Evolutionary conservation across 352 stramenopile genomes (phyloP).

Genomic region (Pythium plurisporium): DNA sequence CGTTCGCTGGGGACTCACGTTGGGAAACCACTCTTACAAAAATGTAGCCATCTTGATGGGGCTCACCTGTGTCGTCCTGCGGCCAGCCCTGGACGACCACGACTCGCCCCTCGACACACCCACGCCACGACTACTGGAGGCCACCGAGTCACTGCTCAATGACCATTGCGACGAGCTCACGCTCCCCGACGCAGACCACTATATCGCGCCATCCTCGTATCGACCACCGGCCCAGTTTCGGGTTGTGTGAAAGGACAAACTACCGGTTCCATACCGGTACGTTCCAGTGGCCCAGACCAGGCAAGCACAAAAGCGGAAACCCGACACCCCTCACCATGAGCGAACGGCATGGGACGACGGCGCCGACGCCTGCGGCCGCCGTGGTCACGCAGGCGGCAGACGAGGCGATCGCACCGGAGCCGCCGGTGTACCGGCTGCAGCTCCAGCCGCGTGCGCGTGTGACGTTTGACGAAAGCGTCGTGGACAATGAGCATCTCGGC

Average conservation of each 20-base stretch:
- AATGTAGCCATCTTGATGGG: slow-evolving; percentile 16
- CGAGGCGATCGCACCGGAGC: slow-evolving; percentile 9
- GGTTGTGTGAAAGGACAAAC: slow-evolving; percentile 2
- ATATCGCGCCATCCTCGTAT: slow-evolving; percentile 1
- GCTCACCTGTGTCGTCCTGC: not conserved
- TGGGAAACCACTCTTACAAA: too few species aligned
- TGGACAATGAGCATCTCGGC: slow-evolving; percentile 92
- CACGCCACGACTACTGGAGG: not conserved
- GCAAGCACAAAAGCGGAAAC: not conserved
- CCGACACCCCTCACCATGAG: too few species aligned
- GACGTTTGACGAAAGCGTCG: slow-evolving; percentile 83
- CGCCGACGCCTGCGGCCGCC: slow-evolving; percentile 22
- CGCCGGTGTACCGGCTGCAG: slow-evolving; percentile 60
- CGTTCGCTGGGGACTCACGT: too few species aligned
- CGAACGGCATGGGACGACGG: slow-evolving; percentile 26
- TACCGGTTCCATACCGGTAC: slow-evolving; percentile 9
- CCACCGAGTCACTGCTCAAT: slow-evolving; percentile 13
- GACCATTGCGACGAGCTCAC: not conserved
- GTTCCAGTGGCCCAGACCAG: not conserved
- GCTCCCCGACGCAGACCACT: not conserved
- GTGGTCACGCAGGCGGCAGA: slow-evolving; percentile 21
- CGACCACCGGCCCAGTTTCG: slow-evolving; percentile 16
- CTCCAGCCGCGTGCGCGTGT: slow-evolving; percentile 79
- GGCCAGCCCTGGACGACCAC: not conserved
- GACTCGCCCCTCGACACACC: too few species aligned